Evolutionary conservation across 2,329 filamentous ascomycete species (phyloP).

Genomic region (Trichoderma lentiforme): DNA sequence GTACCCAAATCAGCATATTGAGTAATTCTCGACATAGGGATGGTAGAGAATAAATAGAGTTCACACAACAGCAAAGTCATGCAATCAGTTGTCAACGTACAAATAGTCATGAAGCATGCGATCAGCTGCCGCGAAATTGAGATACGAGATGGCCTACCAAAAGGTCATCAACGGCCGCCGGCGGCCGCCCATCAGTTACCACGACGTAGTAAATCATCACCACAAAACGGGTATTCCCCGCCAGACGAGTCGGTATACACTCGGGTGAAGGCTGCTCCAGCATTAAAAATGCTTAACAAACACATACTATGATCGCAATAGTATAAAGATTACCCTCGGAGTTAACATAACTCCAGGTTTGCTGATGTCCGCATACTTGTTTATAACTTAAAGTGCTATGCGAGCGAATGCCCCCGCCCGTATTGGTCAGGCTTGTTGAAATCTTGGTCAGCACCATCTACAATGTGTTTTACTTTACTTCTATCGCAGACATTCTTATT

Average conservation of each 20-base stretch:
- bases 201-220: neutral
- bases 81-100: neutral
- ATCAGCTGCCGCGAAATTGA: neutral
- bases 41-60: neutral
- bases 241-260: fast-evolving
- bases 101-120: neutral
- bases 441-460: neutral
- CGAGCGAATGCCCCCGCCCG: neutral
- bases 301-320: neutral
- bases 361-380: neutral
- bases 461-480: neutral
- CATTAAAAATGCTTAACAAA: neutral
- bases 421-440: neutral
- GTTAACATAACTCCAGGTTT: neutral
- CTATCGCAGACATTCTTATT: neutral
- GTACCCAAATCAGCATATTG: neutral
- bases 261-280: fast-evolving
- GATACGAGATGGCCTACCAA: neutral
- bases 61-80: too few species aligned
- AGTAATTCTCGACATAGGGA: neutral
- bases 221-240: neutral
- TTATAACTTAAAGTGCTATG: neutral
- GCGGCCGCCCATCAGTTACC: neutral
- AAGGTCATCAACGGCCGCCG: neutral
- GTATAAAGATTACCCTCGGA: neutral